Conservation (phyloP, 805 yeast species). For the Priceomyces melissophilus region DNA sequence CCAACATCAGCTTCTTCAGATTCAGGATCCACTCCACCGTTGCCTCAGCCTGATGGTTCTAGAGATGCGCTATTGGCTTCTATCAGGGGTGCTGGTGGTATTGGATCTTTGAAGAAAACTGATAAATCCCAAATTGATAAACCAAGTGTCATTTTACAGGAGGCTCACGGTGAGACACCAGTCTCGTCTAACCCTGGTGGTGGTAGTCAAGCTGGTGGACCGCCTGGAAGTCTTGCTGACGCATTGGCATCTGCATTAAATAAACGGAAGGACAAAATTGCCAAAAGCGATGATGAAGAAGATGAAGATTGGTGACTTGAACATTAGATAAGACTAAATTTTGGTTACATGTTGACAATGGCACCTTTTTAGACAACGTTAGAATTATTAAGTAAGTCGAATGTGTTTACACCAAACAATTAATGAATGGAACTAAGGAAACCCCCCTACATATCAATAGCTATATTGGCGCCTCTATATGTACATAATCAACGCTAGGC, state of each 20-base stretch:
- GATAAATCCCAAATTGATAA: slow-evolving; percentile 81
- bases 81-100: slow-evolving; percentile 77
- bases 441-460: too few species aligned
- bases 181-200: slow-evolving; percentile 17
- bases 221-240: slow-evolving; percentile 71
- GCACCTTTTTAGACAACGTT: neutral
- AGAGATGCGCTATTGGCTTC: slow-evolving; percentile 85
- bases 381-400: too few species aligned
- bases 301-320: slow-evolving; percentile 49
- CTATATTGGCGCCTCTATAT: too few species aligned
- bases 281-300: slow-evolving; percentile 79
- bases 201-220: slow-evolving; percentile 45
- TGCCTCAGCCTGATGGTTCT: slow-evolving; percentile 43
- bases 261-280: slow-evolving; percentile 77
- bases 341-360: slow-evolving; percentile 19
- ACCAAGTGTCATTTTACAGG: slow-evolving; percentile 70
- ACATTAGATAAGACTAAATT: slow-evolving; percentile 12
- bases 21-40: slow-evolving; percentile 12
- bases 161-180: slow-evolving; percentile 62
- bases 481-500: too few species aligned
- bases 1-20: slow-evolving; percentile 13
- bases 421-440: too few species aligned
- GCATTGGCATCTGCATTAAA: slow-evolving; percentile 85
- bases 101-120: slow-evolving; percentile 65
- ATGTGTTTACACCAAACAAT: too few species aligned